These are phyloP conservation scores for Mortierella sp. DNA, from an alignment of 371 early-diverging fungal species.

Conservation along the genomic window DNA sequence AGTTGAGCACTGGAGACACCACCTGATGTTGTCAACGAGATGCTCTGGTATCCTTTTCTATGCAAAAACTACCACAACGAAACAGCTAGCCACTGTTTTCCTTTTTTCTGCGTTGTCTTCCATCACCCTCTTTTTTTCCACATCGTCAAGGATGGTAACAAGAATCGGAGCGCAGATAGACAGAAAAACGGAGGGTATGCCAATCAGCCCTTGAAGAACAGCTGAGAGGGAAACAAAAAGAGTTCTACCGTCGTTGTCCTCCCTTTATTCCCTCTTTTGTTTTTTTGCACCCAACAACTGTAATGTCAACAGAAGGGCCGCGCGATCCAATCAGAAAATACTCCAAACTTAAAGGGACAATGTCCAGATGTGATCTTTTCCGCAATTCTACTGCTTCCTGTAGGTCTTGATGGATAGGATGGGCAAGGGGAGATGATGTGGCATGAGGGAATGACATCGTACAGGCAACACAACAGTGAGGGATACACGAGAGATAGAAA, in stretches of 20 bases:
- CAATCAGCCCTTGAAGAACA: constrained; percentile 5
- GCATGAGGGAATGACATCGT: too few species aligned
- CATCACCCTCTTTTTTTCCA: background rate
- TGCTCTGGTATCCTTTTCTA: background rate
- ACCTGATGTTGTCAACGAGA: constrained; percentile 11
- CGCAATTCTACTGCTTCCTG: constrained; percentile 10
- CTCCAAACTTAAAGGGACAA: constrained; percentile 1
- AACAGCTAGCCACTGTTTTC: constrained; percentile 4
- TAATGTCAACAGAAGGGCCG: constrained; percentile 14
- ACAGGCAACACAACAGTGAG: background rate
- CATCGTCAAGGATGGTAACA: background rate
- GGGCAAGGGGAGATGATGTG: background rate
- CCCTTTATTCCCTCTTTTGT: background rate
- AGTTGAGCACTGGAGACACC: constrained; percentile 8
- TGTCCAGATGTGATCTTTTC: constrained; percentile 11
- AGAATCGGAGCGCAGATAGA: background rate
- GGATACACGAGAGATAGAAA: background rate
- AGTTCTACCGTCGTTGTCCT: background rate
- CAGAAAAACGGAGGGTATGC: background rate
- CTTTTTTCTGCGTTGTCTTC: background rate
- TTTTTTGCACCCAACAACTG: constrained; percentile 12
- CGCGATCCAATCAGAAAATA: constrained; percentile 11
- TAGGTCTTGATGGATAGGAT: constrained; percentile 5
- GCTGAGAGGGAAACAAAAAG: background rate
- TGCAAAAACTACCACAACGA: background rate